Evolutionary conservation across 352 stramenopile species (phyloP), one percentile per base, ranked within the genome.

Genomic region (Pythium brassicae): DNA sequence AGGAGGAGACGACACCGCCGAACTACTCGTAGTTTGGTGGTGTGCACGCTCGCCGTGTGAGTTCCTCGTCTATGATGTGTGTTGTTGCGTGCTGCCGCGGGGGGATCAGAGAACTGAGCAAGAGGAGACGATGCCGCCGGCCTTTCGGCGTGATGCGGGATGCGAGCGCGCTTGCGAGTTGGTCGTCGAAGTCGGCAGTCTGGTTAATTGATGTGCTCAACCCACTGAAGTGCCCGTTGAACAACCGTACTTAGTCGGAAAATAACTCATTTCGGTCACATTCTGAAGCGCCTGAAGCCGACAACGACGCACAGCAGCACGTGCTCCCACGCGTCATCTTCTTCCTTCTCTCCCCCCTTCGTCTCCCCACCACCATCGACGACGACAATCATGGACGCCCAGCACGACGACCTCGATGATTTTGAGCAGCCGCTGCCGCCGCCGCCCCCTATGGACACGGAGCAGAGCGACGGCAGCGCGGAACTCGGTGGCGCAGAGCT

Each of bases 1-100:
- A 81, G 46, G 78, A 89, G 43, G 78, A 91, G 57, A 91, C 81
- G 29, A 91, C 81, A 27, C 78, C 61, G 2, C 73, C 66, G 3
- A 48, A 63, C 22, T 86, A 69, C 46, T 40, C 44, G 26, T 11
- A 17, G 52, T 50, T 22, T 43, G 40, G 46, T 22, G 0, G 27
- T n/a, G n/a, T n/a, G n/a, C n/a, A n/a, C n/a, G n/a, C n/a, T n/a
- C n/a, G n/a, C n/a, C n/a, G n/a, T 37, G 32, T 37, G 32, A 37
- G 32, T 37, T 14, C 32, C 8, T 35, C 29, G 29, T 37, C 1
- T n/a, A 12, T 22, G 37, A 43, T 43, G 37, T 19, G 14, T 43
- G 14, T 17, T 5, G 37, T 43, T 19, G 37, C 14, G 17, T 20
- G n/a, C 15, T 44, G 17, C 22, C 11, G 39, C 39, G 19, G n/a